A percentile compares a stretch with the other conserved stretches of the same genome.
phyloP scores from a whole-genome alignment of 2,329 filamentous ascomycete species.

The Penicillium sp. region DNA sequence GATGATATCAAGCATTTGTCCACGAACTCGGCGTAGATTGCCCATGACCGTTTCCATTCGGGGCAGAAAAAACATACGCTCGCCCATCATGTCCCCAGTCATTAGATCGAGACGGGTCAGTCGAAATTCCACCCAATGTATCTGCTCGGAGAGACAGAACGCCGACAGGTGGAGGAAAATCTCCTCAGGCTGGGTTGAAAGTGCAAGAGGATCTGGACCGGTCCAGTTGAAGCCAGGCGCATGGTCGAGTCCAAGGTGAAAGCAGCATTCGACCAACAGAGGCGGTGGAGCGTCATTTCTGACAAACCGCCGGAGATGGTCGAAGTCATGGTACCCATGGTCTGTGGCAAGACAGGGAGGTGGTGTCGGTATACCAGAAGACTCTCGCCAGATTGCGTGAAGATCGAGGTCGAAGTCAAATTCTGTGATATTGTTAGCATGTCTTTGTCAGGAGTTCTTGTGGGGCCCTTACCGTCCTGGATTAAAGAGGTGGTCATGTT shows the following conservation, averaged over 20 bases:
- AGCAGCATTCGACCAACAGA: neutral
- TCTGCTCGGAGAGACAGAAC: neutral
- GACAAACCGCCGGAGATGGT: neutral
- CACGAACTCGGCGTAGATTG: slow-evolving; percentile 2
- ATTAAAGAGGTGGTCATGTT: neutral
- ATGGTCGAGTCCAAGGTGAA: neutral
- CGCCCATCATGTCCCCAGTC: neutral
- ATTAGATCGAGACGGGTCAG: neutral
- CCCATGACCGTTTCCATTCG: slow-evolving; percentile 1
- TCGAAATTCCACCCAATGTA: neutral
- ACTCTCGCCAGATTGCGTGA: slow-evolving; percentile 1
- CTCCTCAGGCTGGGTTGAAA: neutral
- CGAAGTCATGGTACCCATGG: neutral
- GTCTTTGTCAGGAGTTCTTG: neutral
- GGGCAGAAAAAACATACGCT: slow-evolving; percentile 3
- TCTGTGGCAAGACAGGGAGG: slow-evolving; percentile 6
- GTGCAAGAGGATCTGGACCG: neutral
- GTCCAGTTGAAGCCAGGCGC: neutral
- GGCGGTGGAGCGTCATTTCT: neutral
- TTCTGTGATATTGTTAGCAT: neutral
- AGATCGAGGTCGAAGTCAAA: slow-evolving; percentile 2
- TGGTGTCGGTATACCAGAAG: slow-evolving; percentile 1
- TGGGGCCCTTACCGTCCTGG: neutral
- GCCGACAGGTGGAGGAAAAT: neutral
- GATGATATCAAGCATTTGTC: slow-evolving; percentile 2